Evolutionary conservation across 164 flowering plant genomes (phyloP).

Genomic region (Nelumbo lutea): DNA sequence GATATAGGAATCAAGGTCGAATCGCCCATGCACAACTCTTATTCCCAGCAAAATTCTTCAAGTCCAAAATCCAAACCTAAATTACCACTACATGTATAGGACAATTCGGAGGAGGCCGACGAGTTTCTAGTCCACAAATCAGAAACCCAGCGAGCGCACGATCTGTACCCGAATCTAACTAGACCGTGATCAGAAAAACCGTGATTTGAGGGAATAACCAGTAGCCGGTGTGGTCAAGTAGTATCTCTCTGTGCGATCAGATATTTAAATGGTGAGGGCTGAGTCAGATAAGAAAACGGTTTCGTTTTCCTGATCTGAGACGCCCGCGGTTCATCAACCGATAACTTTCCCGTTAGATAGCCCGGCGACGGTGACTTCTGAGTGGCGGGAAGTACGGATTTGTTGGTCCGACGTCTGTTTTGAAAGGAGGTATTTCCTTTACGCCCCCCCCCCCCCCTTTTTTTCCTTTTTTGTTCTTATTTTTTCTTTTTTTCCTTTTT

Average conservation of each 20-base stretch:
- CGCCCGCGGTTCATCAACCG: neutral
- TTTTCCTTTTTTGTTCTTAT: neutral
- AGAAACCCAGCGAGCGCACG: neutral
- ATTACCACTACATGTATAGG: neutral
- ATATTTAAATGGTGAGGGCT: neutral
- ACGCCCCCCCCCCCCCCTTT: neutral
- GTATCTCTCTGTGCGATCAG: neutral
- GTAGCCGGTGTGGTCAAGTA: neutral
- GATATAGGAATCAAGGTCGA: conserved; percentile 2
- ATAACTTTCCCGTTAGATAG: neutral
- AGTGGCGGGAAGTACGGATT: conserved; percentile 19
- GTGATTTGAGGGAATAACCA: neutral
- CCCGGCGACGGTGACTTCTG: conserved; percentile 8
- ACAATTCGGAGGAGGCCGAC: neutral
- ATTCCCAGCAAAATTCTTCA: neutral
- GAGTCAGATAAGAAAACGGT: neutral
- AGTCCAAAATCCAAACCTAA: neutral
- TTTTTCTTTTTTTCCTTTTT: neutral
- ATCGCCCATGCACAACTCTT: neutral
- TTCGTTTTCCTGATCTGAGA: neutral
- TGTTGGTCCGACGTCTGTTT: neutral
- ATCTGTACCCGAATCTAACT: neutral
- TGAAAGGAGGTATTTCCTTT: neutral
- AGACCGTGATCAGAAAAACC: neutral
- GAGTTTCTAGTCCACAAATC: neutral